Evolutionary conservation across 108 stramenopile genomes (phyloP).

Genomic region (Aurantiochytrium sp.): DNA sequence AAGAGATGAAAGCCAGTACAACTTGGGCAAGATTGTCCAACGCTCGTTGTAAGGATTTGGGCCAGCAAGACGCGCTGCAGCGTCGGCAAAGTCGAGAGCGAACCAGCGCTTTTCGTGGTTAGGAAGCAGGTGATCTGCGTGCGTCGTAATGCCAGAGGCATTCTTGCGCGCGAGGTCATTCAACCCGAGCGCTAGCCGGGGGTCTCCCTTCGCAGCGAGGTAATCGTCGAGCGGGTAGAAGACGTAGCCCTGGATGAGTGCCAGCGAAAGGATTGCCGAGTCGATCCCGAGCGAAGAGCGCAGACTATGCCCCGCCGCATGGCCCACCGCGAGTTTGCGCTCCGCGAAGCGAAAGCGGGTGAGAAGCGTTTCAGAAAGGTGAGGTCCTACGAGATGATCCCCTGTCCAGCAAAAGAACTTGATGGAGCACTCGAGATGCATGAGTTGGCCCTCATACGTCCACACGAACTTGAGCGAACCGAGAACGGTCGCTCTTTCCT

Average conservation of each 20-base stretch:
- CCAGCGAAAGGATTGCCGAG: neutral
- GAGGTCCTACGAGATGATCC: neutral
- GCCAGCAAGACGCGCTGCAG: neutral
- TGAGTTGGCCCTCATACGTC: neutral
- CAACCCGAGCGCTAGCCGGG: neutral
- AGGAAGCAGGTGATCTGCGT: neutral
- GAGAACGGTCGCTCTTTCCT: neutral
- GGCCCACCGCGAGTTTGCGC: neutral
- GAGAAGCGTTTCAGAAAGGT: neutral
- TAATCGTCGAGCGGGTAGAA: neutral
- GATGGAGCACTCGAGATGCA: neutral
- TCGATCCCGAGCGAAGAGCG: neutral
- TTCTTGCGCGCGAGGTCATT: neutral
- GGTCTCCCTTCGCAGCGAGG: neutral
- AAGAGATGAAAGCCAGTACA: neutral
- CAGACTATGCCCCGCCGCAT: neutral
- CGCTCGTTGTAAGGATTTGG: neutral
- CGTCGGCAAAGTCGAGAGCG: neutral
- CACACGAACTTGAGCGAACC: conserved; percentile 12
- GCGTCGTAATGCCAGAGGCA: neutral
- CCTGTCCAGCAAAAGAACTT: neutral
- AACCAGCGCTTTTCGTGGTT: neutral
- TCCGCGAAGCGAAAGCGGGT: neutral
- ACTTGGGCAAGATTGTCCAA: neutral
- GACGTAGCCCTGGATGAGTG: neutral